These are phyloP conservation scores for Lactarius tabidus DNA, from an alignment of 768 basidiomycete species.

Conservation along the genomic window DNA sequence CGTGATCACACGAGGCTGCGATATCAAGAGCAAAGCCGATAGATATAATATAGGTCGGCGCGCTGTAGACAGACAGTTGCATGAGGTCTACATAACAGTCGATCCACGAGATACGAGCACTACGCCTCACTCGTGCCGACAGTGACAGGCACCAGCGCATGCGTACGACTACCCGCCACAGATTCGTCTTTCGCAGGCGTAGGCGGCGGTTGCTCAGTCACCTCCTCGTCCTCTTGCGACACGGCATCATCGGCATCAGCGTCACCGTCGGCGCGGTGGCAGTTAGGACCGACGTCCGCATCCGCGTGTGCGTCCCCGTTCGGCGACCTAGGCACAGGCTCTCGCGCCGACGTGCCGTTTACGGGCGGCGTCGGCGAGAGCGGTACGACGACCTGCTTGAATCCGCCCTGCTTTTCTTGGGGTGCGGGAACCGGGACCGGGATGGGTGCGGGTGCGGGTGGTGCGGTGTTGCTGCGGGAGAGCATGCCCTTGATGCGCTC, in stretches of 20 bases:
- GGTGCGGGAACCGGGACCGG: background rate
- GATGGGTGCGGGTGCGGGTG: background rate
- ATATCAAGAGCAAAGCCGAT: background rate
- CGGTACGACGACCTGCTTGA: conserved; percentile 30
- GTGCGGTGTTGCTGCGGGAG: conserved; percentile 22
- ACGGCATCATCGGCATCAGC: background rate
- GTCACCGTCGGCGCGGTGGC: background rate
- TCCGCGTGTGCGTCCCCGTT: background rate
- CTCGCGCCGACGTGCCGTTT: background rate
- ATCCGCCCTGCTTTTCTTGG: conserved; percentile 26
- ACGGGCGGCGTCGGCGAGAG: conserved; percentile 11
- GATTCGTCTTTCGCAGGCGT: conserved; percentile 12
- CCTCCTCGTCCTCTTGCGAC: background rate
- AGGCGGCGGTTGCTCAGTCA: background rate
- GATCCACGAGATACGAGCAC: background rate
- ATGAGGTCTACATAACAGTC: background rate
- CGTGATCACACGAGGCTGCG: no score
- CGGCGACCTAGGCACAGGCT: background rate
- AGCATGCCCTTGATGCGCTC: conserved; percentile 40
- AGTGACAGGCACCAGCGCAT: background rate
- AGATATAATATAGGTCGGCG: background rate
- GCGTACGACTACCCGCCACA: background rate
- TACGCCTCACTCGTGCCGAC: conserved; percentile 3
- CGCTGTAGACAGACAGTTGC: background rate
- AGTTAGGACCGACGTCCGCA: background rate